Conservation (phyloP, 225 moss, liverwort and hornwort genomes). For the Takakia lepidozioides region DNA sequence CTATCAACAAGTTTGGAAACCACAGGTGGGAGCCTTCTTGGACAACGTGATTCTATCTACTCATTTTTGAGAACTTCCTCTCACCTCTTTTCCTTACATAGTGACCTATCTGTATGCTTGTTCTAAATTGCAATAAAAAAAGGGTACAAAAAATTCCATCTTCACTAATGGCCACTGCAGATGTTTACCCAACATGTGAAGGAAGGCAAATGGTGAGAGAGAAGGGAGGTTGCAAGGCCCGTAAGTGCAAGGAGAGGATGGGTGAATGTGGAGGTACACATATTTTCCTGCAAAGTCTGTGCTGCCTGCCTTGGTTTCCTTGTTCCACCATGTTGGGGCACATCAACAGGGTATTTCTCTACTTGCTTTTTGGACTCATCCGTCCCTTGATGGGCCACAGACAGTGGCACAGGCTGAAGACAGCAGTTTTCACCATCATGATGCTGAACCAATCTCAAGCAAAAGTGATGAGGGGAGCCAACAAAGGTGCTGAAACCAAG, state of each 20-base stretch:
- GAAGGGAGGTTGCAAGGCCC: slow-evolving; percentile 72
- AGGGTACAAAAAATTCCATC: no score
- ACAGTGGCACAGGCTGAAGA: slow-evolving; percentile 46
- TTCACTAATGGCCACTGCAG: no score
- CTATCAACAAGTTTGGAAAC: slow-evolving; percentile 99
- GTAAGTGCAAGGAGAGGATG: slow-evolving; percentile 94
- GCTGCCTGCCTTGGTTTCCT: slow-evolving; percentile 73
- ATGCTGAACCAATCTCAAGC: slow-evolving; percentile 46
- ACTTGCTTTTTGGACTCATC: no score
- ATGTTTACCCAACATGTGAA: no score
- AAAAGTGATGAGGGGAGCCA: slow-evolving; percentile 49
- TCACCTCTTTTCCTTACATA: no score
- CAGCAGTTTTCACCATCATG: slow-evolving; percentile 27
- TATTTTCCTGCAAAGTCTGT: slow-evolving; percentile 81
- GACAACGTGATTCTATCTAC: not conserved
- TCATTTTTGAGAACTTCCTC: no score
- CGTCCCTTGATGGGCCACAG: slow-evolving; percentile 29
- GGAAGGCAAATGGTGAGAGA: not conserved
- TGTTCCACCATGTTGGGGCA: slow-evolving; percentile 69
- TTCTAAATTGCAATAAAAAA: no score
- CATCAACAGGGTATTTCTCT: slow-evolving; percentile 56
- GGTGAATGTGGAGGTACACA: slow-evolving; percentile 92
- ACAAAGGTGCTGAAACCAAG: slow-evolving; percentile 49
- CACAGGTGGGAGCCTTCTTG: slow-evolving; percentile 38
- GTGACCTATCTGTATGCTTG: not conserved